Percentiles rank a stretch among this genome's conserved stretches.
These are phyloP conservation scores for Trichoderma citrinoviride DNA, from an alignment of 2,329 filamentous ascomycete species.

Conservation along the genomic window DNA sequence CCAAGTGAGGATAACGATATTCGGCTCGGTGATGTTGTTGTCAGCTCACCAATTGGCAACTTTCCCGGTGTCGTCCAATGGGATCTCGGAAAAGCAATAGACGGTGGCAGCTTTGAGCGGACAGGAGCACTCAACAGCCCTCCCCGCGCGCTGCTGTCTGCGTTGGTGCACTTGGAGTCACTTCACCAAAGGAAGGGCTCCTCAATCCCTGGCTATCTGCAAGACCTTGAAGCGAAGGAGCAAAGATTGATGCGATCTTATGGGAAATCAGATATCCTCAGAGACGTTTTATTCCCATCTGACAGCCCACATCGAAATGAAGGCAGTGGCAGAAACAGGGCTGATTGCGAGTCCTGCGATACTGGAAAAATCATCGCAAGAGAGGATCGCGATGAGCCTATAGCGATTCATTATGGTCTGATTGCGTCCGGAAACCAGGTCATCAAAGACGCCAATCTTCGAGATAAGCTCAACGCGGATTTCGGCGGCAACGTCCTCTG, in stretches of 20 bases:
- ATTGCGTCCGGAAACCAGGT: conserved; percentile 6
- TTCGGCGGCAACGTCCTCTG: neutral
- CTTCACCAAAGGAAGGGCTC: neutral
- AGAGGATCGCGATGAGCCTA: neutral
- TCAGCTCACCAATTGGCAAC: neutral
- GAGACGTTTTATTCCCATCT: too few species aligned
- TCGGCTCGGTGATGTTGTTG: neutral
- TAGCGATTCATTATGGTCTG: neutral
- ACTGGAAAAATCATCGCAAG: neutral
- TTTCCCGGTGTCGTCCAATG: neutral
- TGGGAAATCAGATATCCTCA: too few species aligned
- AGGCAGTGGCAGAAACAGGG: neutral
- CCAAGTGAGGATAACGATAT: neutral
- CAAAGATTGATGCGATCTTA: too few species aligned
- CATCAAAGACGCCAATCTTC: neutral
- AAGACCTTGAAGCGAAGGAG: too few species aligned
- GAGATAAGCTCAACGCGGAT: too few species aligned
- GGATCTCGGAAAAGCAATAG: neutral
- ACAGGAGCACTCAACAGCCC: neutral
- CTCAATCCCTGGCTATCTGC: too few species aligned
- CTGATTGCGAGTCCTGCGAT: neutral
- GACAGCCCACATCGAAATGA: too few species aligned
- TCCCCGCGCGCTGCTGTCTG: neutral
- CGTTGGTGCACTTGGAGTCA: neutral
- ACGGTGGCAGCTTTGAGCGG: neutral